These are phyloP conservation scores for Stephanodiscus minutulus DNA, from an alignment of 108 stramenopile genomes.

Conservation along the genomic window DNA sequence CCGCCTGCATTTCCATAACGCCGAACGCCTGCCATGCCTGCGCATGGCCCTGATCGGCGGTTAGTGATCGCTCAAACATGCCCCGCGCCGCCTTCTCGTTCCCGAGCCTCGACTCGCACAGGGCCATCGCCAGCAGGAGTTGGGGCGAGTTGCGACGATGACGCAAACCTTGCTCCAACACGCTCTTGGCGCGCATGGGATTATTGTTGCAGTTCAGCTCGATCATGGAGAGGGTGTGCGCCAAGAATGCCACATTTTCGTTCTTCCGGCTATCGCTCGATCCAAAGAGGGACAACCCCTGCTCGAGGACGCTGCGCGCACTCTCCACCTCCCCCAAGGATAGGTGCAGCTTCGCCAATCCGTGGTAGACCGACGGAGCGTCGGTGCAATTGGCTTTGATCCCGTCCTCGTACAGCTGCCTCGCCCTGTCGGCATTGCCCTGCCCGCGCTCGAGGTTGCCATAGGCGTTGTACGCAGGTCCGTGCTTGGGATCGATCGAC, in stretches of 20 bases:
- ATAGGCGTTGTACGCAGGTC: constrained; percentile 83
- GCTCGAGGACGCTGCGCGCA: constrained; percentile 58
- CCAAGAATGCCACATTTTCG: constrained; percentile 70
- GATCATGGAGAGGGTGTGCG: constrained; percentile 85
- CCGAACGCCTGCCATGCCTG: constrained; percentile 92
- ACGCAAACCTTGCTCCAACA: constrained; percentile 67
- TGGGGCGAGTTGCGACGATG: constrained; percentile 72
- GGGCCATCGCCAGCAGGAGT: constrained; percentile 75
- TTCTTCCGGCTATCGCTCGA: constrained; percentile 45
- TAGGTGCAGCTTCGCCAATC: constrained; percentile 78
- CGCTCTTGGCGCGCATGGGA: constrained; percentile 50
- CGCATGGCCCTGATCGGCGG: constrained; percentile 65
- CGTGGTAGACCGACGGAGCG: constrained; percentile 82
- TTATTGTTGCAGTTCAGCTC: constrained; percentile 74
- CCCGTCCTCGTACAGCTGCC: constrained; percentile 72
- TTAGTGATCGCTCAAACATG: constrained; percentile 68
- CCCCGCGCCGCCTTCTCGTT: constrained; percentile 64
- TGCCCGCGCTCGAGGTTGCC: constrained; percentile 65
- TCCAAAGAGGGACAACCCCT: constrained; percentile 60
- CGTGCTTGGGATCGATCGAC: constrained; percentile 77
- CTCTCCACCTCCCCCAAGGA: constrained; percentile 71
- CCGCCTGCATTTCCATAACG: constrained; percentile 85
- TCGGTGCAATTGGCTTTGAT: constrained; percentile 72
- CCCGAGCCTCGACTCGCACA: constrained; percentile 78
- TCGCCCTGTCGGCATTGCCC: constrained; percentile 62